These are phyloP conservation scores for Serendipita vermifera DNA, from an alignment of 768 basidiomycete genomes.

Conservation along the genomic window DNA sequence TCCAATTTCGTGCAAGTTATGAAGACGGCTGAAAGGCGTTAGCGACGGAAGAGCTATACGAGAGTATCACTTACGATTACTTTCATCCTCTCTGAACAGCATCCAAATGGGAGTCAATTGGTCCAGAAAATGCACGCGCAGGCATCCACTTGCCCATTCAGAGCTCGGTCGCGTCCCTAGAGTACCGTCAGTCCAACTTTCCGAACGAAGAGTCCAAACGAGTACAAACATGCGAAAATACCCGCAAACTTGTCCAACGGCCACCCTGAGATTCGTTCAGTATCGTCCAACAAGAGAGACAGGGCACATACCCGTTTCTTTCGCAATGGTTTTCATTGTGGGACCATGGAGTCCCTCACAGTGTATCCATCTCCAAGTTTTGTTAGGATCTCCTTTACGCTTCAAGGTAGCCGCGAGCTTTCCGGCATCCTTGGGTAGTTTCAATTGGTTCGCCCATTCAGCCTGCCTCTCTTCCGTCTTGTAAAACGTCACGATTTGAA, in stretches of 20 bases:
- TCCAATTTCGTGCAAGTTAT: neutral
- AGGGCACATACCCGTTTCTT: neutral
- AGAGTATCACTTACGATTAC: neutral
- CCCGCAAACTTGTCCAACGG: neutral
- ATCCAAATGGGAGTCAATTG: slow-evolving; percentile 2
- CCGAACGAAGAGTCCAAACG: no score
- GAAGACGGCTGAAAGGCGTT: neutral
- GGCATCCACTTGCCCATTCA: neutral
- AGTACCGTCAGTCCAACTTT: no score
- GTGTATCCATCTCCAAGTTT: neutral
- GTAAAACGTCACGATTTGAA: slow-evolving; percentile 1
- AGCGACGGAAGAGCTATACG: neutral
- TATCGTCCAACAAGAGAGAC: neutral
- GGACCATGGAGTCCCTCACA: slow-evolving; percentile 1
- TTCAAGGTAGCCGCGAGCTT: neutral
- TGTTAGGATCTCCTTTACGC: no score
- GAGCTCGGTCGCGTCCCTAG: neutral
- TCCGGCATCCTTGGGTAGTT: neutral
- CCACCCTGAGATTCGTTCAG: neutral
- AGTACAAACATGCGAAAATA: no score
- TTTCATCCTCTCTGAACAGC: neutral
- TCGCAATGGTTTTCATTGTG: neutral
- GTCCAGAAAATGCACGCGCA: slow-evolving; percentile 2
- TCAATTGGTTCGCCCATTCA: neutral
- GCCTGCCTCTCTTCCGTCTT: neutral